phyloP scores from a whole-genome alignment of 2,329 filamentous ascomycete species.

The Aspergillus felis region DNA sequence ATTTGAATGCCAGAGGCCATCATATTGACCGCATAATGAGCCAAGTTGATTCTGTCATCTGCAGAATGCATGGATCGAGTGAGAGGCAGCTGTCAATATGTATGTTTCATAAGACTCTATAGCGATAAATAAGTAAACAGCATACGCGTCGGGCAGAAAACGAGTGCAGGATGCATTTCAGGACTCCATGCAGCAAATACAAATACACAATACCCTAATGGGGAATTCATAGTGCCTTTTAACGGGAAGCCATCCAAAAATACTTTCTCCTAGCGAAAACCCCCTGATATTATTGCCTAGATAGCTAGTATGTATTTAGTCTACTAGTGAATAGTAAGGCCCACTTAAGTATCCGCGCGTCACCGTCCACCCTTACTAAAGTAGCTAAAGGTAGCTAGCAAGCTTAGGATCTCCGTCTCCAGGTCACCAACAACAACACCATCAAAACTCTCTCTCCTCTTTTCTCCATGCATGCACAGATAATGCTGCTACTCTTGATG shows the following conservation, averaged over 20 bases:
- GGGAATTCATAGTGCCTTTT: background rate
- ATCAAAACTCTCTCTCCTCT: background rate
- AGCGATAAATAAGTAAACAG: background rate
- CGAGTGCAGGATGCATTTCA: background rate
- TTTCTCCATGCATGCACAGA: background rate
- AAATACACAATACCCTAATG: background rate
- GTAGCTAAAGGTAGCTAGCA: background rate
- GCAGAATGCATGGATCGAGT: background rate
- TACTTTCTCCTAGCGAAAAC: background rate
- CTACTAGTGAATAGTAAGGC: background rate
- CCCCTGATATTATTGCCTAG: background rate
- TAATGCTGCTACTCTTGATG: background rate
- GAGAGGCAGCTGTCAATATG: background rate
- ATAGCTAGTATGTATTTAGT: background rate
- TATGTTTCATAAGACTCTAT: background rate
- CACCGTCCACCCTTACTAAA: no score
- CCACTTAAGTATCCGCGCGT: background rate
- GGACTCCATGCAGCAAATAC: background rate
- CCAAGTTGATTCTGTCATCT: background rate
- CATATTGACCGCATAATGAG: background rate
- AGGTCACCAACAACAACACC: background rate
- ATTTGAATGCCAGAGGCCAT: background rate
- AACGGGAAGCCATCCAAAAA: background rate
- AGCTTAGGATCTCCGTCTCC: background rate
- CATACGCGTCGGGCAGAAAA: background rate